Conservation (phyloP, 2,329 filamentous ascomycete species). For the Albifimbria verrucaria region DNA sequence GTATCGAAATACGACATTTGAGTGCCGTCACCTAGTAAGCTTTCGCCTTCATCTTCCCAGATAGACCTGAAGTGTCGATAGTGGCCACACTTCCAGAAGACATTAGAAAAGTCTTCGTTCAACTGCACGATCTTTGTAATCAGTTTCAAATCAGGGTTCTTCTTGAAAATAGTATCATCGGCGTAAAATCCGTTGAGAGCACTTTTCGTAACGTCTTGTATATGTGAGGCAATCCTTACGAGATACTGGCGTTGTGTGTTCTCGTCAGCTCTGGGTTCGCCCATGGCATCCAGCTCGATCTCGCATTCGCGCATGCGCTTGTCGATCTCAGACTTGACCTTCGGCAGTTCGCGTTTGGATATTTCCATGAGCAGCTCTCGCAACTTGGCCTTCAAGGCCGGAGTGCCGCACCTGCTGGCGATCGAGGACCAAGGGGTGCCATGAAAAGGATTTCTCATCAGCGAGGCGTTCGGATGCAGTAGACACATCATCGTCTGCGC, state of each 20-base stretch:
- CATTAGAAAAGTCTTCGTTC: constrained; percentile 30
- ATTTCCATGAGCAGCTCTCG: constrained; percentile 35
- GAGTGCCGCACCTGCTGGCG: constrained; percentile 28
- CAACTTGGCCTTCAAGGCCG: constrained; percentile 31
- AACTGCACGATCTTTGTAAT: constrained; percentile 34
- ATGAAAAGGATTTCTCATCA: constrained; percentile 36
- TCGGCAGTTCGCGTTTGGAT: constrained; percentile 34
- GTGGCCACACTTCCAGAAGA: constrained; percentile 22
- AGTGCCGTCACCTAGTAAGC: not conserved
- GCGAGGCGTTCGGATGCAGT: constrained; percentile 25
- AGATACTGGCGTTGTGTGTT: constrained; percentile 32
- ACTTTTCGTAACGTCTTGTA: constrained; percentile 21
- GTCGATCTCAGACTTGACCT: constrained; percentile 27
- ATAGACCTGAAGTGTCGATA: constrained; percentile 5
- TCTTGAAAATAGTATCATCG: constrained; percentile 23
- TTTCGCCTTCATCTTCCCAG: constrained; percentile 6
- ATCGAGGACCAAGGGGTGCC: constrained; percentile 31
- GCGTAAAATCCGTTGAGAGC: constrained; percentile 34
- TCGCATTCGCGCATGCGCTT: constrained; percentile 9
- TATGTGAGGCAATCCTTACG: constrained; percentile 26
- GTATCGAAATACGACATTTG: not conserved
- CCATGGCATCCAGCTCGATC: constrained; percentile 22
- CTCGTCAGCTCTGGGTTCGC: constrained; percentile 21
- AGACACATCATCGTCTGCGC: constrained; percentile 36
- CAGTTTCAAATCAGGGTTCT: constrained; percentile 23